A percentile compares a stretch with the other conserved stretches of the same genome.
These are phyloP conservation scores for Tricholoma sp. DNA, from an alignment of 768 basidiomycete genomes.

Conservation along the genomic window DNA sequence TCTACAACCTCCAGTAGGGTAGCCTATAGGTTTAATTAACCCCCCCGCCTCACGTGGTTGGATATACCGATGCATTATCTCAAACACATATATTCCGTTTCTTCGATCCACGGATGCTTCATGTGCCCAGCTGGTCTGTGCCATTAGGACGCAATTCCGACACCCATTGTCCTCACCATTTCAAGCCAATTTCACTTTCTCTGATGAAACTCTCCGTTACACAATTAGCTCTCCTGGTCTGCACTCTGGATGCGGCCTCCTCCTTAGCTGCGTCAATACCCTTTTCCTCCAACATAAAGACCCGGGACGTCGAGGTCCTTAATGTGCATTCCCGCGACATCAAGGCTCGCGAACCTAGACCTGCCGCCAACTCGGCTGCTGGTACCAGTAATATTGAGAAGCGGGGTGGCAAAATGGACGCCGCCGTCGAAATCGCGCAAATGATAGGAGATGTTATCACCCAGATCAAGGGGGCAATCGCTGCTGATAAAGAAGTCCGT, in stretches of 20 bases:
- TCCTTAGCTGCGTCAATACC: background rate
- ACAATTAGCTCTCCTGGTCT: background rate
- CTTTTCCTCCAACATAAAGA: background rate
- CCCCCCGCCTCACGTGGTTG: background rate
- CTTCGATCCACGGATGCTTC: background rate
- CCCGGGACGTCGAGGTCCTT: background rate
- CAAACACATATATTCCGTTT: background rate
- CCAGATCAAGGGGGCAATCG: too few species aligned
- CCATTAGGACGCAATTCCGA: background rate
- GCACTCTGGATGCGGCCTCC: background rate
- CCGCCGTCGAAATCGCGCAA: too few species aligned
- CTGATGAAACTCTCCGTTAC: background rate
- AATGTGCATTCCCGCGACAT: too few species aligned
- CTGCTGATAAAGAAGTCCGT: too few species aligned
- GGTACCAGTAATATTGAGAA: background rate
- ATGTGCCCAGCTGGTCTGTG: constrained; percentile 1
- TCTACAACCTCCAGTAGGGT: too few species aligned
- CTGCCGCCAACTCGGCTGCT: background rate
- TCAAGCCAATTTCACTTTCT: background rate
- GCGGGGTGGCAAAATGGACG: too few species aligned
- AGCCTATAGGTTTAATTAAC: background rate
- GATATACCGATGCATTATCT: background rate
- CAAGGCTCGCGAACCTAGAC: background rate
- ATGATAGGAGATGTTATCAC: too few species aligned
- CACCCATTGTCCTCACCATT: background rate